Conservation (phyloP, 257 asterid species). For the Ajuga chamaepitys region DNA sequence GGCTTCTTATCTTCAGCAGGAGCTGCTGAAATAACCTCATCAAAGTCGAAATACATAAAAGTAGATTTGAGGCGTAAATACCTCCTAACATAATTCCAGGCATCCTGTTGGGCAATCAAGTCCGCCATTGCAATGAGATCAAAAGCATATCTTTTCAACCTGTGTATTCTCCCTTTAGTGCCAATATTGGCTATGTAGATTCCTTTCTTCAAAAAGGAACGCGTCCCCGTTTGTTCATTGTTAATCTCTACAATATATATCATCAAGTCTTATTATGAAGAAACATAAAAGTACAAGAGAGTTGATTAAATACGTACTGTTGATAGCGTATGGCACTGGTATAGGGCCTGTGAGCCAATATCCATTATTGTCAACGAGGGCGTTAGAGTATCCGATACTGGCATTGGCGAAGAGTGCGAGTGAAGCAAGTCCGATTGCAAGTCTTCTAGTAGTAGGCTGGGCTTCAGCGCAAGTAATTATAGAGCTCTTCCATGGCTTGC, state of each 20-base stretch:
- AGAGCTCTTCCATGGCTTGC: conserved; percentile 12
- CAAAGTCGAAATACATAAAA: conserved; percentile 75
- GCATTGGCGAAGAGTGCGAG: conserved; percentile 30
- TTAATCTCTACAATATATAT: conserved; percentile 34
- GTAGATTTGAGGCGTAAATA: conserved; percentile 60
- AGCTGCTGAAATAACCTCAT: conserved; percentile 62
- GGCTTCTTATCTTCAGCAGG: conserved; percentile 41
- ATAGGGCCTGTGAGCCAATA: conserved; percentile 55
- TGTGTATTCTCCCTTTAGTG: conserved; percentile 47
- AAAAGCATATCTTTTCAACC: conserved; percentile 66
- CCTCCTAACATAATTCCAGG: conserved; percentile 60
- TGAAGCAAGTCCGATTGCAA: conserved; percentile 40
- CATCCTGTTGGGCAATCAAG: conserved; percentile 54
- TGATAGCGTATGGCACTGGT: conserved; percentile 44
- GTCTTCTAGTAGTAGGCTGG: conserved; percentile 43
- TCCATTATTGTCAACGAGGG: conserved; percentile 63
- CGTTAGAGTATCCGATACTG: conserved; percentile 8
- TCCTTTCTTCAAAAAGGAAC: conserved; percentile 48
- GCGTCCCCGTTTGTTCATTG: conserved; percentile 68
- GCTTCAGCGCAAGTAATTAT: conserved; percentile 11
- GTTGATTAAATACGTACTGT: conserved; percentile 19
- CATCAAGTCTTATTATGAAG: too few species aligned
- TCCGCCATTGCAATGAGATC: conserved; percentile 79
- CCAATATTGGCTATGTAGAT: conserved; percentile 63
- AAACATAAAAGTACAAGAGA: too few species aligned